A percentile compares a stretch with the other conserved stretches of the same genome.
Evolutionary conservation across 2,329 filamentous ascomycete genomes (phyloP).

Genomic region (Chlorencoelia australis): DNA sequence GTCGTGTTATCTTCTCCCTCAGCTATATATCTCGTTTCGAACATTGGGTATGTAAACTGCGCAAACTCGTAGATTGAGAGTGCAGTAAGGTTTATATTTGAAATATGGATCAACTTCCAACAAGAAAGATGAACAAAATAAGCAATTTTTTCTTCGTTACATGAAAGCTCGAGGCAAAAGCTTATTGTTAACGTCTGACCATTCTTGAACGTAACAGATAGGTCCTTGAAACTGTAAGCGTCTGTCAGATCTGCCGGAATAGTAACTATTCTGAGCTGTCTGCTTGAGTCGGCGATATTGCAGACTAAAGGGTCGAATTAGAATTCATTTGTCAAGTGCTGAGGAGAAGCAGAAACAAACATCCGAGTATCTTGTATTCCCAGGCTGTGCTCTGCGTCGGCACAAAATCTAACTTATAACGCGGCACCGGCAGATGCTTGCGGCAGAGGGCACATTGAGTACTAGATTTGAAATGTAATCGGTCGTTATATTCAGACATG

Average conservation of each 20-base stretch:
- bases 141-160: neutral
- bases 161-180: neutral
- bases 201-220: neutral
- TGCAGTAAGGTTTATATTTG: neutral
- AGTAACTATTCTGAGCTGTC: neutral
- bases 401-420: neutral
- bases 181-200: neutral
- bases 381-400: neutral
- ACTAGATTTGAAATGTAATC: neutral
- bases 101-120: conserved; percentile 1
- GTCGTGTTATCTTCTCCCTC: neutral
- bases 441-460: conserved; percentile 2
- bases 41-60: conserved; percentile 2
- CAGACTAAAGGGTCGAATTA: neutral
- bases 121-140: conserved; percentile 1
- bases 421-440: neutral
- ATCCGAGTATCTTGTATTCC: conserved; percentile 1
- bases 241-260: neutral
- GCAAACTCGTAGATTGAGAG: conserved; percentile 2
- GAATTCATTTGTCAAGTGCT: neutral
- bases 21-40: neutral
- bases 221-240: neutral
- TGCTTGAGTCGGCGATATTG: neutral
- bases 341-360: neutral
- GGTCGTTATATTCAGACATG: neutral